phyloP scores from a whole-genome alignment of 768 basidiomycete genomes.

The Hygrocybe coccinea region DNA sequence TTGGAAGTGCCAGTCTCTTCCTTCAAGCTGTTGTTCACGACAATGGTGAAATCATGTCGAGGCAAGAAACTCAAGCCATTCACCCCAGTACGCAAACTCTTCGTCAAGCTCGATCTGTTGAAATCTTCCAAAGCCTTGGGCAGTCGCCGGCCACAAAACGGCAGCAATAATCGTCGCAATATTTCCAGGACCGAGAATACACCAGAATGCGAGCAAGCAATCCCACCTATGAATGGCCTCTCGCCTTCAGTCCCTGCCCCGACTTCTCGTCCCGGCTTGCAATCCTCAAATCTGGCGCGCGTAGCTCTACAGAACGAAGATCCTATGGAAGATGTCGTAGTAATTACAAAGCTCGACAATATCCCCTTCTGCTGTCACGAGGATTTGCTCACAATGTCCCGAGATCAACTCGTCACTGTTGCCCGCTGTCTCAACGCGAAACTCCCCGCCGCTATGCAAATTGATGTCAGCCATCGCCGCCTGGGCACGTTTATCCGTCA shows the following conservation, averaged over 20 bases:
- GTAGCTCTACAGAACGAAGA: conserved; percentile 61
- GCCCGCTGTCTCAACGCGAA: conserved; percentile 52
- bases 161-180: conserved; percentile 27
- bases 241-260: conserved; percentile 5
- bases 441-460: conserved; percentile 49
- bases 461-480: conserved; percentile 38
- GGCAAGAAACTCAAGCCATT: conserved; percentile 14
- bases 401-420: conserved; percentile 46
- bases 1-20: too few relatives aligned
- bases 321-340: conserved; percentile 47
- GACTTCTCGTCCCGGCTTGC: conserved; percentile 6
- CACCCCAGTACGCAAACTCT: conserved; percentile 38
- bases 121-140: conserved; percentile 14
- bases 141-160: conserved; percentile 4
- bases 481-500: conserved; percentile 44
- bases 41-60: not conserved
- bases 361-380: conserved; percentile 73
- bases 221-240: not conserved
- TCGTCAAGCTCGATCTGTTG: conserved; percentile 37
- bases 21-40: too few relatives aligned
- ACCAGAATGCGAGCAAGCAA: not conserved
- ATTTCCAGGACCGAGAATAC: too few relatives aligned
- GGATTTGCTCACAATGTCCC: conserved; percentile 62
- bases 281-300: conserved; percentile 23
- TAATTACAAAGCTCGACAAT: conserved; percentile 55